Evolutionary conservation across 2,329 filamentous ascomycete species (phyloP).

Genomic region (Colletotrichum noveboracense): DNA sequence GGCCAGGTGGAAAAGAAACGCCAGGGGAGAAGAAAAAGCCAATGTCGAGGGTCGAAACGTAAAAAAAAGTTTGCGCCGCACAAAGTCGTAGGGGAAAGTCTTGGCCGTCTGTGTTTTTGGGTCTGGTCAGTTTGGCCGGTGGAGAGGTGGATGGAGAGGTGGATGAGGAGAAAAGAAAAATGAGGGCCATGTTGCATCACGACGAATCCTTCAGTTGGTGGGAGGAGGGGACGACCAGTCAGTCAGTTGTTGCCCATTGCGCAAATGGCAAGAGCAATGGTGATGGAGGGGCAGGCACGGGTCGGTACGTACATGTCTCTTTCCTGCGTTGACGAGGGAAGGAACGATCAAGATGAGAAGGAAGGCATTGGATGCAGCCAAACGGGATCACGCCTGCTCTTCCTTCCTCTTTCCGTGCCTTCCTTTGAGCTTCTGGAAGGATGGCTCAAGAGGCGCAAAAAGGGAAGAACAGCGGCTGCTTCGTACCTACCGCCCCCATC

Average conservation of each 20-base stretch:
- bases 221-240: background rate
- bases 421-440: background rate
- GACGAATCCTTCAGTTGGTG: constrained; percentile 1
- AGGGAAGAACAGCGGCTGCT: background rate
- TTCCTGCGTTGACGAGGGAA: background rate
- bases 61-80: background rate
- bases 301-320: background rate
- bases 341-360: no score
- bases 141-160: background rate
- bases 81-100: background rate
- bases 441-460: background rate
- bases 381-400: background rate
- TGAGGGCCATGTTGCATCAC: constrained; percentile 8
- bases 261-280: background rate
- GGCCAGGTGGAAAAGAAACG: background rate
- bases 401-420: background rate
- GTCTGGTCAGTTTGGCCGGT: background rate
- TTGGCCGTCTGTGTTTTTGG: constrained; percentile 17
- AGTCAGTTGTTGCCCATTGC: background rate
- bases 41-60: background rate
- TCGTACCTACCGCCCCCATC: background rate
- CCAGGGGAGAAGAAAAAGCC: background rate
- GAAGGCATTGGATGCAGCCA: background rate
- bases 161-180: background rate
- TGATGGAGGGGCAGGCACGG: background rate